These are phyloP conservation scores for Zarea fungicola DNA, from an alignment of 2,329 filamentous ascomycete genomes.

Conservation along the genomic window DNA sequence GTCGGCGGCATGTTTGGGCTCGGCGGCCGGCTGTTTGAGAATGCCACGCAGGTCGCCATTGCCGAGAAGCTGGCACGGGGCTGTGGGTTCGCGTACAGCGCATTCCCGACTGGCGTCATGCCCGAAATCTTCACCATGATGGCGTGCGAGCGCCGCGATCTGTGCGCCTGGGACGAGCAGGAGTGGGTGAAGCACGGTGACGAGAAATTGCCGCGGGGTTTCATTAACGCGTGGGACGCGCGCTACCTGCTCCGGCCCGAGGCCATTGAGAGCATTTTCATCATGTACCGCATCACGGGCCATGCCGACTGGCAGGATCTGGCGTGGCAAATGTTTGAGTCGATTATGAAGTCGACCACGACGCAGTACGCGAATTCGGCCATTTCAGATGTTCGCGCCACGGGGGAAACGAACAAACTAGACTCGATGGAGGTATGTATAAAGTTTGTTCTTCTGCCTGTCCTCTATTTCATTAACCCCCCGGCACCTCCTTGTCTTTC, in stretches of 20 bases:
- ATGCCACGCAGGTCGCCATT: constrained; percentile 46
- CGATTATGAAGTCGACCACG: constrained; percentile 55
- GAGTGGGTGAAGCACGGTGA: constrained; percentile 22
- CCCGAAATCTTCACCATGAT: constrained; percentile 46
- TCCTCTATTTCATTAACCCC: too few relatives aligned
- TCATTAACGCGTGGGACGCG: constrained; percentile 48
- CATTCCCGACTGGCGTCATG: constrained; percentile 55
- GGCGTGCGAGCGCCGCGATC: constrained; percentile 22
- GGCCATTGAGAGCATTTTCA: constrained; percentile 75
- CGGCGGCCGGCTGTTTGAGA: constrained; percentile 49
- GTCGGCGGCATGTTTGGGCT: constrained; percentile 61
- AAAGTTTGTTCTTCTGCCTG: constrained; percentile 4
- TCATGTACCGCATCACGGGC: constrained; percentile 70
- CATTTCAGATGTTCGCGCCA: constrained; percentile 63
- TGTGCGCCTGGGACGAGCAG: constrained; percentile 28
- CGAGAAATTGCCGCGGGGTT: constrained; percentile 44
- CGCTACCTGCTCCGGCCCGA: constrained; percentile 68
- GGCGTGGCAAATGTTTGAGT: constrained; percentile 70
- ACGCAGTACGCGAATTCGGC: constrained; percentile 60
- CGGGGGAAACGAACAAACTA: constrained; percentile 36
- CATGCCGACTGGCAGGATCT: constrained; percentile 59
- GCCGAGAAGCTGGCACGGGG: constrained; percentile 56
- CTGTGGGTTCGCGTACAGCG: constrained; percentile 58
- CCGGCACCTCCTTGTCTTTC: not conserved
- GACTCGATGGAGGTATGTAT: constrained; percentile 57